Evolutionary conservation across 768 basidiomycete species (phyloP).

Genomic region (Pleurotus sapidus): DNA sequence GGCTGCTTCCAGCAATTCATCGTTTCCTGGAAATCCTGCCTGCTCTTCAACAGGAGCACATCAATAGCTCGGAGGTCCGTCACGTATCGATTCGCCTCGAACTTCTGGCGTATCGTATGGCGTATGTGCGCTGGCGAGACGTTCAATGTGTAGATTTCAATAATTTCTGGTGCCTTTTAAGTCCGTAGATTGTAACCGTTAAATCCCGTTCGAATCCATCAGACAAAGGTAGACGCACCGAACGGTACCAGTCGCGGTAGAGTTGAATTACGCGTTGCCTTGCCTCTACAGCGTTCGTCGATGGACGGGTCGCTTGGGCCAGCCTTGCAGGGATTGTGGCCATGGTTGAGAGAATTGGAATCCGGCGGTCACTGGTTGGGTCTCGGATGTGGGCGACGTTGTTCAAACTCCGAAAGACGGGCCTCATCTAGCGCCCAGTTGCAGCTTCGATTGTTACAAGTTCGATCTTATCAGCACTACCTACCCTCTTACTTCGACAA

Average conservation of each 20-base stretch:
- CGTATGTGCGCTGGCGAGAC: slow-evolving; percentile 77
- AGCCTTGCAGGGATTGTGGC: slow-evolving; percentile 88
- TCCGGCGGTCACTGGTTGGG: slow-evolving; percentile 11
- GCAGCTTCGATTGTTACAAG: no score
- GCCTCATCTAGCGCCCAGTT: neutral
- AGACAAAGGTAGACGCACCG: slow-evolving; percentile 51
- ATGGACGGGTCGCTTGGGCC: slow-evolving; percentile 65
- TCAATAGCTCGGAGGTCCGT: slow-evolving; percentile 83
- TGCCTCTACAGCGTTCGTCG: slow-evolving; percentile 54
- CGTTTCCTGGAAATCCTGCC: slow-evolving; percentile 91
- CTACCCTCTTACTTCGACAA: slow-evolving; percentile 8
- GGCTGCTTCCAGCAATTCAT: slow-evolving; percentile 93
- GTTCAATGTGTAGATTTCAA: slow-evolving; percentile 77
- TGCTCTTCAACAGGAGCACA: slow-evolving; percentile 77
- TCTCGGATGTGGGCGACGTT: slow-evolving; percentile 6
- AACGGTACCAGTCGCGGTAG: slow-evolving; percentile 93
- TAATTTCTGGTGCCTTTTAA: slow-evolving; percentile 86
- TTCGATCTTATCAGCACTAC: slow-evolving; percentile 9
- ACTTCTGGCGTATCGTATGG: slow-evolving; percentile 78
- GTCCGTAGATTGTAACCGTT: neutral
- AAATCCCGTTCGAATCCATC: neutral
- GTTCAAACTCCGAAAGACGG: slow-evolving; percentile 22
- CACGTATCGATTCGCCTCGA: slow-evolving; percentile 83
- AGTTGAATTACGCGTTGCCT: slow-evolving; percentile 68
- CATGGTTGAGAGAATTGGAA: slow-evolving; percentile 28